Evolutionary conservation across 768 basidiomycete species (phyloP).

Genomic region (Albatrellus ellisii): DNA sequence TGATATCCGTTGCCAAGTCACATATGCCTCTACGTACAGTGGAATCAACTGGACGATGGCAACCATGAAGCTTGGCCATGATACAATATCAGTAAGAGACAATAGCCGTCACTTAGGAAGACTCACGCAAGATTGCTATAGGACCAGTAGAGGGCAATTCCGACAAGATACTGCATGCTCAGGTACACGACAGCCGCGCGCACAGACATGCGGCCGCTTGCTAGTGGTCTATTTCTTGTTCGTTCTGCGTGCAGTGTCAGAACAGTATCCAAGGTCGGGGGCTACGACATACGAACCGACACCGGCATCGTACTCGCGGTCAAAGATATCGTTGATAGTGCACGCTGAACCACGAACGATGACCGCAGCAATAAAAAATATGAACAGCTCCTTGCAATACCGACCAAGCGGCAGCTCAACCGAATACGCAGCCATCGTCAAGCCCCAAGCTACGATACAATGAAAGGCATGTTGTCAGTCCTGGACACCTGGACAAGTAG

Average conservation of each 20-base stretch:
- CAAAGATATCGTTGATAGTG: constrained; percentile 18
- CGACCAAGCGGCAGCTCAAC: constrained; percentile 6
- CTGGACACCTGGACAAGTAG: not conserved
- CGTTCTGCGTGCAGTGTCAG: constrained; percentile 14
- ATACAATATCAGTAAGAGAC: not conserved
- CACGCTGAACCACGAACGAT: constrained; percentile 16
- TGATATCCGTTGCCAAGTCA: too few relatives aligned
- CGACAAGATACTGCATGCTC: constrained; percentile 5
- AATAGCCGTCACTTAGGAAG: not conserved
- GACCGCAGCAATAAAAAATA: constrained; percentile 5
- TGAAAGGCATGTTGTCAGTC: not conserved
- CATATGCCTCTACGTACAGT: constrained; percentile 7
- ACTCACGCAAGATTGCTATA: constrained; percentile 10
- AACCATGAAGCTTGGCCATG: constrained; percentile 8
- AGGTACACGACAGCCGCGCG: constrained; percentile 11
- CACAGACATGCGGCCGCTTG: constrained; percentile 12
- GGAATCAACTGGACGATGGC: constrained; percentile 15
- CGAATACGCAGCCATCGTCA: constrained; percentile 13
- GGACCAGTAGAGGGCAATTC: constrained; percentile 7
- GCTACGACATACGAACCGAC: too few relatives aligned
- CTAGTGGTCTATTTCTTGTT: constrained; percentile 14
- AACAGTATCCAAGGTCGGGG: not conserved
- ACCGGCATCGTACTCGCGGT: constrained; percentile 20
- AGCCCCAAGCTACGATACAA: constrained; percentile 15
- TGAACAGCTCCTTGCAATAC: constrained; percentile 7